Evolutionary conservation across 192 early-diverging fungal species (phyloP).

Genomic region (Mortierella alpina): DNA sequence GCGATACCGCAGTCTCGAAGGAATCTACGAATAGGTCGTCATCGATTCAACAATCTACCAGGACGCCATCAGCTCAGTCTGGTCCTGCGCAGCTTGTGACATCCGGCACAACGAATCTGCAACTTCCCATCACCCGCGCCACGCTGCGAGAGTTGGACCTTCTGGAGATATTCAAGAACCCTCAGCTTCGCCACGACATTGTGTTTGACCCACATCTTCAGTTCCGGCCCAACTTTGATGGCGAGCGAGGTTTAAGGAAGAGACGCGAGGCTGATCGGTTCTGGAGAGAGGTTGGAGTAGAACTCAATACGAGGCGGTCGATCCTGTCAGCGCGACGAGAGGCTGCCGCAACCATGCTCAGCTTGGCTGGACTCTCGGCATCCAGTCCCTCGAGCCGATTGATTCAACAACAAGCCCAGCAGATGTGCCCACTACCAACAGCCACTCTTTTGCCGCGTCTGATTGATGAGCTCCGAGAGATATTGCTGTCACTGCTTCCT

Average conservation of each 20-base stretch:
- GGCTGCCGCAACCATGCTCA: conserved; percentile 55
- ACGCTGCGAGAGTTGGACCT: conserved; percentile 88
- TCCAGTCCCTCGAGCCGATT: conserved; percentile 56
- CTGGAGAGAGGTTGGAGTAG: conserved; percentile 75
- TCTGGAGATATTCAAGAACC: conserved; percentile 84
- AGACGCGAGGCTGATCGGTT: conserved; percentile 71
- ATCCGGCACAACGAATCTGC: conserved; percentile 26
- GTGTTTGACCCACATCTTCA: conserved; percentile 89
- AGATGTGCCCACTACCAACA: conserved; percentile 37
- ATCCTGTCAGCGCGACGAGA: conserved; percentile 51
- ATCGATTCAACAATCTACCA: background rate
- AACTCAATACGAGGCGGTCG: conserved; percentile 25
- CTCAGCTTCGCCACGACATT: conserved; percentile 90
- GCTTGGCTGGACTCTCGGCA: conserved; percentile 20
- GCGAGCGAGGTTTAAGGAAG: conserved; percentile 73
- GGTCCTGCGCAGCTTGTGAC: background rate
- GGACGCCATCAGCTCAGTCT: too few species aligned
- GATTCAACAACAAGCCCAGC: conserved; percentile 57
- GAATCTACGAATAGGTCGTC: too few species aligned
- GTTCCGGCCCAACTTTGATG: conserved; percentile 88
- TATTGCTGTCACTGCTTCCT: conserved; percentile 71
- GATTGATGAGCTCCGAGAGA: conserved; percentile 79
- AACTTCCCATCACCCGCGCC: conserved; percentile 86
- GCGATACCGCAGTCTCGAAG: too few species aligned
- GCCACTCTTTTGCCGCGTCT: conserved; percentile 36